These are phyloP conservation scores for Colletotrichum sp. DNA, from an alignment of 2,329 filamentous ascomycete species.

Conservation along the genomic window DNA sequence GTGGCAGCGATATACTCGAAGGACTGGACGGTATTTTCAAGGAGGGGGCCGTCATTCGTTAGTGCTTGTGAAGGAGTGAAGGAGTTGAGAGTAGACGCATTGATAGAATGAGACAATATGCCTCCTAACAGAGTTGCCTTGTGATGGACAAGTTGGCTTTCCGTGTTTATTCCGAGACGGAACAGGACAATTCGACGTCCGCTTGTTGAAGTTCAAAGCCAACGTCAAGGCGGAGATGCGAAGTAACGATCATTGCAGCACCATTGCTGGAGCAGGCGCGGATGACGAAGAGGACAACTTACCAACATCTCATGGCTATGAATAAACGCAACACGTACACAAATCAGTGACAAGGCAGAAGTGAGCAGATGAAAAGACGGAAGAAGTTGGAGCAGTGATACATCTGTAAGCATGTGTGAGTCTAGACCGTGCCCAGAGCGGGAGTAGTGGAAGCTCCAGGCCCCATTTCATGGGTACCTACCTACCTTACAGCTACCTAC, in stretches of 20 bases:
- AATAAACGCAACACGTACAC: not conserved
- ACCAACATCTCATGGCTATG: not conserved
- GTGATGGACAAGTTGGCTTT: not conserved
- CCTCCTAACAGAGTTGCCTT: not conserved
- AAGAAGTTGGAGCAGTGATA: not conserved
- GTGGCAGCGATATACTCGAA: constrained; percentile 86
- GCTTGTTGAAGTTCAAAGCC: not conserved
- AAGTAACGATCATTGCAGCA: not conserved
- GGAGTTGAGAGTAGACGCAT: not conserved
- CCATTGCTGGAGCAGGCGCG: not conserved
- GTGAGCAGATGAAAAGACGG: not conserved
- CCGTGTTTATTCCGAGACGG: not conserved
- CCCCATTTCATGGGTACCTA: not conserved
- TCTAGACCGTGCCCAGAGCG: not conserved
- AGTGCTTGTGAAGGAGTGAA: constrained; percentile 20
- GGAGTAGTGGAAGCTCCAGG: not conserved
- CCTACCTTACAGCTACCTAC: too few species aligned
- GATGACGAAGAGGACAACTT: not conserved
- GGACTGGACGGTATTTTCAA: constrained; percentile 80
- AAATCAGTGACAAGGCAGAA: not conserved
- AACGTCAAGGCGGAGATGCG: not conserved
- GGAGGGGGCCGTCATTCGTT: constrained; percentile 73
- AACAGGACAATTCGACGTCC: not conserved
- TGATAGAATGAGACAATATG: not conserved
- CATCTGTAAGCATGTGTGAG: not conserved